Evolutionary conservation across 2,329 filamentous ascomycete genomes (phyloP).

Genomic region (Chaetomium olivaceum): DNA sequence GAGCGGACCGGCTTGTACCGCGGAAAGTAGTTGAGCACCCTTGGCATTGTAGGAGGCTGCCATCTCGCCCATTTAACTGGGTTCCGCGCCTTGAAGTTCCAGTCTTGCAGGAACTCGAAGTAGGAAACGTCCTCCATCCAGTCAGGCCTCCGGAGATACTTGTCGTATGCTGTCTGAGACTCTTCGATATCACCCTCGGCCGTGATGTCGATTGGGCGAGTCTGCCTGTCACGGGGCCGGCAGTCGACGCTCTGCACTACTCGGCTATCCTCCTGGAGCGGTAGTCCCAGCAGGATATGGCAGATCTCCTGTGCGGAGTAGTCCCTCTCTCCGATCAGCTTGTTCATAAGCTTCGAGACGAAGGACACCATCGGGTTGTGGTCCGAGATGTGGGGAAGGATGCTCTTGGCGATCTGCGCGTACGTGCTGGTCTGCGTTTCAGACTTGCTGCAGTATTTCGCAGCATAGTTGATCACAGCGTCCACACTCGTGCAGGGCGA

Average conservation of each 20-base stretch:
- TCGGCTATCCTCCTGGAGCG: too few species aligned
- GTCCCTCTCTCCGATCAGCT: too few species aligned
- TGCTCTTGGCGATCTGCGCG: background rate
- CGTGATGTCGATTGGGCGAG: background rate
- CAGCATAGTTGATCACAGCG: constrained; percentile 1
- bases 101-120: background rate
- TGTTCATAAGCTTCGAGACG: background rate
- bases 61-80: background rate
- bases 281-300: too few species aligned
- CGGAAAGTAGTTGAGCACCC: background rate
- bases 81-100: background rate
- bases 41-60: background rate
- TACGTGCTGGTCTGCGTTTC: background rate
- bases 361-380: background rate
- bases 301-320: too few species aligned
- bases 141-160: background rate
- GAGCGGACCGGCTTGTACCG: background rate
- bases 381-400: background rate
- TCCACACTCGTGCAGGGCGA: too few species aligned
- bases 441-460: background rate
- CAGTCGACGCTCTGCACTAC: background rate
- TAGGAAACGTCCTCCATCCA: background rate
- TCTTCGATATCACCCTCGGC: background rate
- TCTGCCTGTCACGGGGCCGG: background rate
- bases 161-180: background rate